Percentiles rank a stretch among this genome's conserved stretches.
Conservation (phyloP, 1,284 basidiomycete species). For the Sanguinoderma infundibulare region DNA sequence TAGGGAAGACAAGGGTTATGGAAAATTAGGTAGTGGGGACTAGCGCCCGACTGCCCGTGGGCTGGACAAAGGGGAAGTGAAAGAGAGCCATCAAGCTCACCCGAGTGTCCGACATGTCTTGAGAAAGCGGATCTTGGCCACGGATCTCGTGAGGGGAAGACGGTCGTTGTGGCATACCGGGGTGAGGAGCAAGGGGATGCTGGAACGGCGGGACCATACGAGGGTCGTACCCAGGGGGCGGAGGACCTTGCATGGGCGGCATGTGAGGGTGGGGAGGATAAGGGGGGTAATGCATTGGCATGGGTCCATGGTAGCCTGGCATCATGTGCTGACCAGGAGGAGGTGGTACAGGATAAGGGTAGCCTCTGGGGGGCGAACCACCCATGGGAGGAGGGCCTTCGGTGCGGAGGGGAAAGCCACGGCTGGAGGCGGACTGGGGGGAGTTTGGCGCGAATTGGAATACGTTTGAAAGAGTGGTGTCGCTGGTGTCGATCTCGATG, state of each 20-base stretch:
- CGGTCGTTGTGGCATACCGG: conserved; percentile 37
- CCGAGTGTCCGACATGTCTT: conserved; percentile 75
- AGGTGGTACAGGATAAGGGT: conserved; percentile 31
- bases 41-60: background rate
- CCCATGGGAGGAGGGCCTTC: conserved; percentile 37
- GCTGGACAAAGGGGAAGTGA: background rate
- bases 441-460: conserved; percentile 43
- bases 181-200: conserved; percentile 42
- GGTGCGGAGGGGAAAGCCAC: conserved; percentile 36
- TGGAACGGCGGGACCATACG: conserved; percentile 61
- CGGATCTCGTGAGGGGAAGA: conserved; percentile 51
- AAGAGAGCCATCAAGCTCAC: conserved; percentile 36
- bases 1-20: no score
- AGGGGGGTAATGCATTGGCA: conserved; percentile 38
- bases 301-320: conserved; percentile 29
- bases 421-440: conserved; percentile 26
- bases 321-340: conserved; percentile 37
- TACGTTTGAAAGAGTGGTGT: conserved; percentile 36
- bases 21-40: no score
- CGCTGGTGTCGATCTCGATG: conserved; percentile 53
- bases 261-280: conserved; percentile 31
- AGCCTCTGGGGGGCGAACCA: conserved; percentile 36
- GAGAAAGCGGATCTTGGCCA: conserved; percentile 75
- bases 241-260: conserved; percentile 37
- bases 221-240: conserved; percentile 50